phyloP scores from a whole-genome alignment of 208 protist genomes.

The Leishmania martiniquensis region DNA sequence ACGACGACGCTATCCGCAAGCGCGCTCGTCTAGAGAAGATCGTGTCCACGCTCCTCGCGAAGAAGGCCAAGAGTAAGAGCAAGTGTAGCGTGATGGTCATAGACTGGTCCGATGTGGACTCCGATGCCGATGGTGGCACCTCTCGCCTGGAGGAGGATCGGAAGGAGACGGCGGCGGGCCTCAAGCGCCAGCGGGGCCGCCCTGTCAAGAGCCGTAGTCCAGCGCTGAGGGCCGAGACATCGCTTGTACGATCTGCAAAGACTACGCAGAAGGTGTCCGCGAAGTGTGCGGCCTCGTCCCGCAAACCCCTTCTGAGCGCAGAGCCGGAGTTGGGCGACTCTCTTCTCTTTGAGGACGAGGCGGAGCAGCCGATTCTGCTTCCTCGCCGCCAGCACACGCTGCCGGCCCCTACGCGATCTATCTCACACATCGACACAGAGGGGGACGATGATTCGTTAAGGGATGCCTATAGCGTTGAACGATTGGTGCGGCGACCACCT shows the following conservation, averaged over 20 bases:
- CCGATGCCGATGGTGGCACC: constrained; percentile 27
- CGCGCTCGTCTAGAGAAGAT: constrained; percentile 69
- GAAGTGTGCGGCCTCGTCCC: constrained; percentile 27
- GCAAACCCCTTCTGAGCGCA: constrained; percentile 35
- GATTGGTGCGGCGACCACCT: constrained; percentile 37
- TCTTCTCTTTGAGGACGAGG: constrained; percentile 60
- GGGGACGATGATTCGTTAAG: constrained; percentile 35
- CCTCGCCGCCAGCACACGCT: constrained; percentile 47
- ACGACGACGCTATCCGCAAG: constrained; percentile 35
- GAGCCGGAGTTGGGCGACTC: constrained; percentile 60
- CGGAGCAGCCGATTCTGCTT: constrained; percentile 75
- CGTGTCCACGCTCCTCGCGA: constrained; percentile 59
- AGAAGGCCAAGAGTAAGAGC: constrained; percentile 59
- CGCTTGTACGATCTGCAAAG: constrained; percentile 12
- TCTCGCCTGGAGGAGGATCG: constrained; percentile 3
- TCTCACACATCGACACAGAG: constrained; percentile 54
- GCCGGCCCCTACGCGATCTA: constrained; percentile 48
- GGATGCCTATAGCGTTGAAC: constrained; percentile 35
- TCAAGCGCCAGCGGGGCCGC: constrained; percentile 21
- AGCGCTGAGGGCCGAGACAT: constrained; percentile 9
- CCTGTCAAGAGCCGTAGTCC: constrained; percentile 28
- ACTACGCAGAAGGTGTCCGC: constrained; percentile 12
- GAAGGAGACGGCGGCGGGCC: constrained; percentile 18
- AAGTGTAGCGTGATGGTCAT: constrained; percentile 88
- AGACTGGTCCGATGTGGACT: constrained; percentile 73